These are phyloP conservation scores for Ligustrum vulgare DNA, from an alignment of 257 asterid species.

Conservation along the genomic window DNA sequence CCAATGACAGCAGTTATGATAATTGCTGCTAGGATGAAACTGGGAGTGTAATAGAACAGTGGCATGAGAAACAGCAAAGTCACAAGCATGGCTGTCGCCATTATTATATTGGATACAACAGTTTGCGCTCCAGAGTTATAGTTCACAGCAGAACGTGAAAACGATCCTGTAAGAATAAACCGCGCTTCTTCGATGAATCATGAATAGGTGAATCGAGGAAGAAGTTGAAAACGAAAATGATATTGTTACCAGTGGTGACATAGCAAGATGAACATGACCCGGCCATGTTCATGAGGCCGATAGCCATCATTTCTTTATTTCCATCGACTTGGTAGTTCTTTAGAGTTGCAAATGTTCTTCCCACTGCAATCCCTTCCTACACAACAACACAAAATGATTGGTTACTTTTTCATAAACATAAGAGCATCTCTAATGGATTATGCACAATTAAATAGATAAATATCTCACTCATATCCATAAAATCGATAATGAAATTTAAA, in stretches of 20 bases:
- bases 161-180: conserved; percentile 61
- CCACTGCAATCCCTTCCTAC: conserved; percentile 96
- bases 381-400: neutral
- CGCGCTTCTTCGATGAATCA: too few species aligned
- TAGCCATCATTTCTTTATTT: conserved; percentile 96
- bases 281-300: conserved; percentile 95
- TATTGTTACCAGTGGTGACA: conserved; percentile 72
- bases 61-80: conserved; percentile 90
- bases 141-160: conserved; percentile 93
- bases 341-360: conserved; percentile 82
- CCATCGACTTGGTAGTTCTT: conserved; percentile 94
- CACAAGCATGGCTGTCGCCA: conserved; percentile 79
- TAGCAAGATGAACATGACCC: conserved; percentile 94
- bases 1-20: conserved; percentile 92
- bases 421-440: too few species aligned
- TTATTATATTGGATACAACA: conserved; percentile 72
- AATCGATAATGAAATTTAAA: too few species aligned
- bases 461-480: too few species aligned
- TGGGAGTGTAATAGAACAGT: conserved; percentile 79
- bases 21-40: conserved; percentile 76
- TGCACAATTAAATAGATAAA: too few species aligned
- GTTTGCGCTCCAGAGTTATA: conserved; percentile 88
- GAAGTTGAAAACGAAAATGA: neutral
- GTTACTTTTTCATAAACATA: neutral
- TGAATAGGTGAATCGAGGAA: neutral